Conservation (phyloP, 306 rosid species). For the Astragalus glycyphyllos region DNA sequence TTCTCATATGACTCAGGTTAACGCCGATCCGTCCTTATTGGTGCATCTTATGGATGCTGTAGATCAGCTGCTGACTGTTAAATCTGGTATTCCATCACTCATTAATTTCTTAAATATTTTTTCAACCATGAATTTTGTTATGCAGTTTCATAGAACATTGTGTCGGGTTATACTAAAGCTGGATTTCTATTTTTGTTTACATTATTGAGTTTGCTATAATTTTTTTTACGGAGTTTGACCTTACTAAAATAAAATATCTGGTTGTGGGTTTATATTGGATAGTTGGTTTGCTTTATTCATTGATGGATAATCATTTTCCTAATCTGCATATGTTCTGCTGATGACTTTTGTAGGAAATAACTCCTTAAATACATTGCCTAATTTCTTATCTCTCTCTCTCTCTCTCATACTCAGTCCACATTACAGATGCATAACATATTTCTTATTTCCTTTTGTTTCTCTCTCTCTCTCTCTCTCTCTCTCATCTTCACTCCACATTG, state of each 20-base stretch:
- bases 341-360: constrained; percentile 7
- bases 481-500: constrained; percentile 46
- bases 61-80: constrained; percentile 57
- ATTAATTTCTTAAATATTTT: constrained; percentile 1
- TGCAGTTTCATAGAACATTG: constrained; percentile 6
- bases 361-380: not conserved
- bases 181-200: constrained; percentile 20
- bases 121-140: constrained; percentile 23
- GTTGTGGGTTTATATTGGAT: constrained; percentile 8
- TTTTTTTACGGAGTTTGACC: constrained; percentile 17
- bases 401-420: constrained; percentile 44
- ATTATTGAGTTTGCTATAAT: constrained; percentile 10
- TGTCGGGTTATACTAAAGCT: constrained; percentile 27
- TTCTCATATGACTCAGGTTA: constrained; percentile 56
- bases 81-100: constrained; percentile 56
- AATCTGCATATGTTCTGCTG: constrained; percentile 12
- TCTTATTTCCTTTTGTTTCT: not conserved
- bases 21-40: constrained; percentile 56
- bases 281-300: constrained; percentile 5
- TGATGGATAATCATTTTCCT: constrained; percentile 22
- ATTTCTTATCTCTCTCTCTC: constrained; percentile 9
- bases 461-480: not conserved
- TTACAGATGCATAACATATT: constrained; percentile 46
- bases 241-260: constrained; percentile 1
- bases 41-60: constrained; percentile 64